phyloP scores from a whole-genome alignment of 2,329 filamentous ascomycete genomes.

The Trichoderma cornu-damae region DNA sequence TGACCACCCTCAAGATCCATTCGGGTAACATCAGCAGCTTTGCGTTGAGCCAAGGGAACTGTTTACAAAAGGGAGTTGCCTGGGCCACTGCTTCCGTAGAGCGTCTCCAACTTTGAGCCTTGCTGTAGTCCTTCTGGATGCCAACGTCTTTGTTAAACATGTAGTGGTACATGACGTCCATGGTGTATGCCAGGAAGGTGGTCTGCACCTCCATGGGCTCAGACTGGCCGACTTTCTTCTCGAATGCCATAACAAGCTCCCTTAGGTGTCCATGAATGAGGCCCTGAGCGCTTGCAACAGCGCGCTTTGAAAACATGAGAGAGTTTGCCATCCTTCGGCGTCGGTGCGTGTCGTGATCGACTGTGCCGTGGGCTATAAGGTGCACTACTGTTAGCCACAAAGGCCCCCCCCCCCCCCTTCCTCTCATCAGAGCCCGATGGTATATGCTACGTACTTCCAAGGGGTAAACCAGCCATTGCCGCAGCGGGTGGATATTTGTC shows the following conservation, averaged over 20 bases:
- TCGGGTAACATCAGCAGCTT: neutral
- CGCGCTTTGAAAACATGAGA: constrained; percentile 4
- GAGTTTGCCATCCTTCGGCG: neutral
- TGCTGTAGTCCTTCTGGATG: neutral
- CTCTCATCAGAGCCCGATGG: too few relatives aligned
- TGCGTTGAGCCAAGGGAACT: constrained; percentile 11
- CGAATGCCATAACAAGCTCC: neutral
- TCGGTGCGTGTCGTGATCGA: constrained; percentile 2
- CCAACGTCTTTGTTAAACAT: neutral
- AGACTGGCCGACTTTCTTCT: neutral
- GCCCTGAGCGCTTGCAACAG: neutral
- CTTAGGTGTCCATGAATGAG: neutral
- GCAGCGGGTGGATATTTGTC: neutral
- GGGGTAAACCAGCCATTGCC: neutral
- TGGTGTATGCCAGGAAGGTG: neutral
- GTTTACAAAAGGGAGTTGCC: constrained; percentile 6
- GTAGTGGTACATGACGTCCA: neutral
- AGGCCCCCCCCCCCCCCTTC: too few relatives aligned
- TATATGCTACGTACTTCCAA: neutral
- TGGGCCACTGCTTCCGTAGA: neutral
- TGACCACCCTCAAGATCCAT: neutral
- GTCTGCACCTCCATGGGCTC: neutral
- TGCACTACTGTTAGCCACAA: neutral
- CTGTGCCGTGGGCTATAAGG: neutral
- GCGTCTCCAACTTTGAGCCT: neutral